Percentiles rank a stretch among this genome's conserved stretches.
phyloP scores from a whole-genome alignment of 2,329 filamentous ascomycete genomes.

The Pseudofabraea citricarpa region DNA sequence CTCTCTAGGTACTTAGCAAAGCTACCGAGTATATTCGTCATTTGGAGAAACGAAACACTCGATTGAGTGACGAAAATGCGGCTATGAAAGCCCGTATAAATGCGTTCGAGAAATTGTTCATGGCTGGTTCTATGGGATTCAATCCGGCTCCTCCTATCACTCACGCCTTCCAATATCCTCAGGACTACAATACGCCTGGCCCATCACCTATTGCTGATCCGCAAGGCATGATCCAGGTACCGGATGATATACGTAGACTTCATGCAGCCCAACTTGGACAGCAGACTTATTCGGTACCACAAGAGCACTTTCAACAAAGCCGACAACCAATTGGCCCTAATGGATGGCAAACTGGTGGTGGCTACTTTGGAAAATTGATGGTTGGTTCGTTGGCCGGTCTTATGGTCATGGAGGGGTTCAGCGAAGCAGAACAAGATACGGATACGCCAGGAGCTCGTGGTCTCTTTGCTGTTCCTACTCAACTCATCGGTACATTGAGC shows the following conservation, averaged over 20 bases:
- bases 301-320: conserved; percentile 29
- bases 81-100: conserved; percentile 74
- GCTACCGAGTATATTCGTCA: conserved; percentile 95
- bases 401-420: conserved; percentile 83
- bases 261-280: conserved; percentile 20
- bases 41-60: conserved; percentile 83
- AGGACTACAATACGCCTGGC: conserved; percentile 24
- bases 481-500: conserved; percentile 46
- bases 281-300: conserved; percentile 27
- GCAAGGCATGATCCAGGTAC: conserved; percentile 60
- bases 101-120: conserved; percentile 74
- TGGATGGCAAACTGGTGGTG: conserved; percentile 50
- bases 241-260: conserved; percentile 52
- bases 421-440: conserved; percentile 55
- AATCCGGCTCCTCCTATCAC: conserved; percentile 45
- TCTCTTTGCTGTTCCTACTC: conserved; percentile 59
- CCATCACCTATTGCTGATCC: conserved; percentile 31
- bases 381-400: conserved; percentile 86
- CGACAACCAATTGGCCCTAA: conserved; percentile 50
- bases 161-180: conserved; percentile 23
- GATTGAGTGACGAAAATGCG: conserved; percentile 75
- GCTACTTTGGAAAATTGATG: conserved; percentile 75
- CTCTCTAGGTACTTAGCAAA: conserved; percentile 65
- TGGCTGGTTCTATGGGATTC: conserved; percentile 63
- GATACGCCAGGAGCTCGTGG: conserved; percentile 62